Evolutionary conservation across 129 eudicot genomes (phyloP), one percentile per base, ranked within the genome.

Genomic region (Artemisia argyi): DNA sequence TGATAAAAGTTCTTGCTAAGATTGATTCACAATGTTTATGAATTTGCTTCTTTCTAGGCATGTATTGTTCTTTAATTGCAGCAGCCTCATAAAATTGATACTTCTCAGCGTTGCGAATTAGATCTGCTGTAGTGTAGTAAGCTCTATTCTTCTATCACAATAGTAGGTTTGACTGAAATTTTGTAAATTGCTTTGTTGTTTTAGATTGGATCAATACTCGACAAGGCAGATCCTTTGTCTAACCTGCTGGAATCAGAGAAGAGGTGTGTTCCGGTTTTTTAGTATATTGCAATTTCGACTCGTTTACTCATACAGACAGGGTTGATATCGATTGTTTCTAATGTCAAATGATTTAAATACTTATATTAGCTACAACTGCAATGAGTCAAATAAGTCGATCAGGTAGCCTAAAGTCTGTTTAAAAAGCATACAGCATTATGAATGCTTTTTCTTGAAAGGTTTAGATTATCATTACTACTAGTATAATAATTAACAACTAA

Each of bases 121-220:
- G 42, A 55, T 55, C 61, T 54, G 32, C 62, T 57, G 11, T 18
- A 57, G 13, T 18, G 30, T 57, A 57, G 28, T 20, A 20, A 19
- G 4, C 5, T 58, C 1, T 58, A 18, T 58, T 13, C 10, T 11
- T 18, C 22, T 39, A 24, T 12, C 14, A 13, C 44, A 24, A 18
- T 22, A 11, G 66, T 51, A 61, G 17, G 22, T 54, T 54, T 19
- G 1, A 1, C 24, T 59, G 2, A 55, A 16, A n/a, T 22, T 20
- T 57, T 60, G 2, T 20, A 7, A 11, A 48, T 73, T 11, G 18
- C 13, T 61, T 17, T 24, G 4, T 75, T 10, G 7, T 58, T 79
- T 60, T 74, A 84, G 88, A 78, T 70, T 28, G 81, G 83, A 63
- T 66, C 76, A 22, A 7, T 77, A 61, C 72, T 30, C 11, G 65